Evolutionary conservation across 2,329 filamentous ascomycete species (phyloP).

Genomic region (Bipolaris oryzae): DNA sequence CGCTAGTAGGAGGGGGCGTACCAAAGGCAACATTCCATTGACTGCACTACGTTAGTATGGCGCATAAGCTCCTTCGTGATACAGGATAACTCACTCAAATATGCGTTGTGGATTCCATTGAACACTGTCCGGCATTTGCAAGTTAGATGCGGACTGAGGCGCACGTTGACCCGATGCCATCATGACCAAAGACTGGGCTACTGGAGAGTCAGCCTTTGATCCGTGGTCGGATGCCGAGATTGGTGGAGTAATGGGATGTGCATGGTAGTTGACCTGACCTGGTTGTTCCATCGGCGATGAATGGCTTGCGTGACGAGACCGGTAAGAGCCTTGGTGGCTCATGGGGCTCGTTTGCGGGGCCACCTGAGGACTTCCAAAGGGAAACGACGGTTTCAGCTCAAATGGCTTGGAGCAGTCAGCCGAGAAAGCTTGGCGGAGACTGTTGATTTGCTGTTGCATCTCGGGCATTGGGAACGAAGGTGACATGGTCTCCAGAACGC

Average conservation of each 20-base stretch:
- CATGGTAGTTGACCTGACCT: constrained; percentile 68
- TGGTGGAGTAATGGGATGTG: constrained; percentile 79
- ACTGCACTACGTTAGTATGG: constrained; percentile 55
- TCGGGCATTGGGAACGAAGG: constrained; percentile 86
- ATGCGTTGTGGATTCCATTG: constrained; percentile 86
- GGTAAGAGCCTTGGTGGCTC: constrained; percentile 57
- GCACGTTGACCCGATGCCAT: constrained; percentile 65
- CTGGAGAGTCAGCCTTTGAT: constrained; percentile 77
- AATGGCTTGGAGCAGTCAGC: constrained; percentile 84
- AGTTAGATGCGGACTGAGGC: constrained; percentile 56
- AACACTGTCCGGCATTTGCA: constrained; percentile 67
- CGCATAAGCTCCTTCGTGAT: background rate
- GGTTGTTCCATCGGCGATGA: constrained; percentile 58
- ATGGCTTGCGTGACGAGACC: constrained; percentile 57
- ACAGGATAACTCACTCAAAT: constrained; percentile 75
- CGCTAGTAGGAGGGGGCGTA: constrained; percentile 58
- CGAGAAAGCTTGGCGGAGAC: constrained; percentile 88
- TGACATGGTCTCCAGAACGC: constrained; percentile 85
- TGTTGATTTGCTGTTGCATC: constrained; percentile 87
- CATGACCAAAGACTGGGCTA: constrained; percentile 74
- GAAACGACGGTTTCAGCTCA: constrained; percentile 84
- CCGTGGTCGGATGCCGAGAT: constrained; percentile 75
- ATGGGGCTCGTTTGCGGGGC: constrained; percentile 67
- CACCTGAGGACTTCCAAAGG: constrained; percentile 78
- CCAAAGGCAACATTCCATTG: constrained; percentile 97